These are phyloP conservation scores for Penicillium sp. DNA, from an alignment of 2,329 filamentous ascomycete genomes.

Conservation along the genomic window DNA sequence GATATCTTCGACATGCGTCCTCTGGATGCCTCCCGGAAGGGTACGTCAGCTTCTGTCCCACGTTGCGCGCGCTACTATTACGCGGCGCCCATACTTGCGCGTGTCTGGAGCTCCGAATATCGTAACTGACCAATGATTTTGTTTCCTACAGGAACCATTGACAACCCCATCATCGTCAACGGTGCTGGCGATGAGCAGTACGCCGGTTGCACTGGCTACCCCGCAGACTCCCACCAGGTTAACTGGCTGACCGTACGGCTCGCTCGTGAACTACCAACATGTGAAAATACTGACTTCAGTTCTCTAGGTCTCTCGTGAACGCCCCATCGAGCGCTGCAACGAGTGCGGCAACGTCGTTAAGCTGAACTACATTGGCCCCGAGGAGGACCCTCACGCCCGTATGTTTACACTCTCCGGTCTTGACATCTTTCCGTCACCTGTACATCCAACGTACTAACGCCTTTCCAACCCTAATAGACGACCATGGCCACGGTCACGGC, in stretches of 20 bases:
- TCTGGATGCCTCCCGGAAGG: constrained; percentile 82
- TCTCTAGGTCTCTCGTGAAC: constrained; percentile 73
- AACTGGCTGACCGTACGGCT: constrained; percentile 80
- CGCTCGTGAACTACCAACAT: background rate
- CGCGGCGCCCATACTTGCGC: background rate
- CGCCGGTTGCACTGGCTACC: constrained; percentile 89
- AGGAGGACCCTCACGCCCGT: constrained; percentile 66
- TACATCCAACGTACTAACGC: constrained; percentile 7
- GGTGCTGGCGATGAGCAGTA: constrained; percentile 96
- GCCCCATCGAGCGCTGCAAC: constrained; percentile 89
- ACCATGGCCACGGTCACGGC: constrained; percentile 40
- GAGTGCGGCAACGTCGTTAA: constrained; percentile 97
- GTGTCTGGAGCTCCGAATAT: background rate
- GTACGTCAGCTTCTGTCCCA: constrained; percentile 48
- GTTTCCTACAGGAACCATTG: constrained; percentile 65
- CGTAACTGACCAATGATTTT: constrained; percentile 3
- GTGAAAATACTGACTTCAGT: background rate
- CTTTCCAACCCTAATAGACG: constrained; percentile 32
- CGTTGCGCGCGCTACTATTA: background rate
- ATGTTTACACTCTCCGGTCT: constrained; percentile 23
- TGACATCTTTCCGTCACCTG: background rate
- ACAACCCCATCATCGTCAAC: constrained; percentile 86
- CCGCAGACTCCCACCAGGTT: constrained; percentile 85
- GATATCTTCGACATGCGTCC: constrained; percentile 99
- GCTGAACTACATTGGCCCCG: constrained; percentile 91